phyloP scores from a whole-genome alignment of 2,329 filamentous ascomycete genomes.

The Lachnellula subtilissima region DNA sequence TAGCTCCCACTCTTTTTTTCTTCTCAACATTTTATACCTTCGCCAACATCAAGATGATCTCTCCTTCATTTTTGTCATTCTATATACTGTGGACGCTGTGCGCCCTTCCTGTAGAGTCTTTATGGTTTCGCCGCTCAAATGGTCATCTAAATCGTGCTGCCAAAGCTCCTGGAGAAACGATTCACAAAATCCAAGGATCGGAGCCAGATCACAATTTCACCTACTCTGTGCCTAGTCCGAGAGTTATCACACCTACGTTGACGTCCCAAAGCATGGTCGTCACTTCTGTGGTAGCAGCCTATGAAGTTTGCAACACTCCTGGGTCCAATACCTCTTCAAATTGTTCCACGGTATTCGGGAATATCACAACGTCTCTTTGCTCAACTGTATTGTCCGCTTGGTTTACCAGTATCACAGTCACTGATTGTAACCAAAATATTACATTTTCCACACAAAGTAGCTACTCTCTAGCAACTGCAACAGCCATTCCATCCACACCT shows the following conservation, averaged over 20 bases:
- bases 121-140: slow-evolving; percentile 9
- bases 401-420: slow-evolving; percentile 22
- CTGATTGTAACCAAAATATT: slow-evolving; percentile 22
- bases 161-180: not conserved
- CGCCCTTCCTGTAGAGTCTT: slow-evolving; percentile 2
- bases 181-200: not conserved
- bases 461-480: slow-evolving; percentile 18
- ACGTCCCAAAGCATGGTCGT: slow-evolving; percentile 17
- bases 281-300: slow-evolving; percentile 18
- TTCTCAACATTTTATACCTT: not conserved
- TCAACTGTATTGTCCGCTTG: slow-evolving; percentile 22
- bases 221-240: not conserved
- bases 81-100: slow-evolving; percentile 7
- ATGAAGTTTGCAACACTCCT: slow-evolving; percentile 20
- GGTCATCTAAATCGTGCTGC: not conserved
- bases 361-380: slow-evolving; percentile 16
- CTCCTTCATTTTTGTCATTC: not conserved
- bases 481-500: not conserved
- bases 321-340: slow-evolving; percentile 11
- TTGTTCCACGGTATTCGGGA: slow-evolving; percentile 18
- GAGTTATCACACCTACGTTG: slow-evolving; percentile 1
- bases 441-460: slow-evolving; percentile 25
- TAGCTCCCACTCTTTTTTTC: not conserved
- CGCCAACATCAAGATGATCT: slow-evolving; percentile 1
- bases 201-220: not conserved